Evolutionary conservation across 2,329 filamentous ascomycete genomes (phyloP).

Genomic region (Diplodia corticola): DNA sequence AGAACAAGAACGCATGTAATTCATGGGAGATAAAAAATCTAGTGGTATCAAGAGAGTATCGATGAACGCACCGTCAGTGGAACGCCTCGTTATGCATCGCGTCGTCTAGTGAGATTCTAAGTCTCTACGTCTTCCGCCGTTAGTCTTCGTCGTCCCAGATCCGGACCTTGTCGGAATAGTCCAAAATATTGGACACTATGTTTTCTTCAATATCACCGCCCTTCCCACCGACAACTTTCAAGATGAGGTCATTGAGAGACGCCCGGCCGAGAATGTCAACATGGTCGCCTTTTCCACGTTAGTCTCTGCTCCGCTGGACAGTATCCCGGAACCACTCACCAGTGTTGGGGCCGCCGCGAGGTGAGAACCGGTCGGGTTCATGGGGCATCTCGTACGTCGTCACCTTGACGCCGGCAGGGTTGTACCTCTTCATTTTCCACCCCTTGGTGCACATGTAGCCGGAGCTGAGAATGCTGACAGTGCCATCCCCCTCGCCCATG

Average conservation of each 20-base stretch:
- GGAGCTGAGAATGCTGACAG: conserved; percentile 84
- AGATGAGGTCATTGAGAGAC: conserved; percentile 84
- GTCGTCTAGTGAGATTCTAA: not conserved
- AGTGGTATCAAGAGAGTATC: conserved; percentile 9
- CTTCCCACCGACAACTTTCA: conserved; percentile 81
- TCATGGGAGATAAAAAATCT: not conserved
- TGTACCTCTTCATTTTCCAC: conserved; percentile 92
- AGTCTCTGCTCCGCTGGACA: not conserved
- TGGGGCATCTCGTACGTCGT: conserved; percentile 95
- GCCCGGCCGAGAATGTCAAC: conserved; percentile 92
- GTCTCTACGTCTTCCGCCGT: not conserved
- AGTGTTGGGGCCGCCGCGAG: conserved; percentile 68
- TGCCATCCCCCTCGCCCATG: conserved; percentile 94
- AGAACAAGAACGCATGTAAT: not conserved
- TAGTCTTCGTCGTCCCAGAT: conserved; percentile 62
- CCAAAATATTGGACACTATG: conserved; percentile 75
- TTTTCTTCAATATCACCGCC: conserved; percentile 77
- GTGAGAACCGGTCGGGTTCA: conserved; percentile 88
- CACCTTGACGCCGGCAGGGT: conserved; percentile 78
- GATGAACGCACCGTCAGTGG: not conserved
- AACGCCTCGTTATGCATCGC: conserved; percentile 16
- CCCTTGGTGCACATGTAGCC: conserved; percentile 98
- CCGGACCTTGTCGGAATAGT: conserved; percentile 81
- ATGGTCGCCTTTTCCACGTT: conserved; percentile 66
- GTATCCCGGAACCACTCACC: conserved; percentile 41